Base-by-base conservation (phyloP, 352 stramenopile species). In the Phytophthora uliginosa region DNA sequence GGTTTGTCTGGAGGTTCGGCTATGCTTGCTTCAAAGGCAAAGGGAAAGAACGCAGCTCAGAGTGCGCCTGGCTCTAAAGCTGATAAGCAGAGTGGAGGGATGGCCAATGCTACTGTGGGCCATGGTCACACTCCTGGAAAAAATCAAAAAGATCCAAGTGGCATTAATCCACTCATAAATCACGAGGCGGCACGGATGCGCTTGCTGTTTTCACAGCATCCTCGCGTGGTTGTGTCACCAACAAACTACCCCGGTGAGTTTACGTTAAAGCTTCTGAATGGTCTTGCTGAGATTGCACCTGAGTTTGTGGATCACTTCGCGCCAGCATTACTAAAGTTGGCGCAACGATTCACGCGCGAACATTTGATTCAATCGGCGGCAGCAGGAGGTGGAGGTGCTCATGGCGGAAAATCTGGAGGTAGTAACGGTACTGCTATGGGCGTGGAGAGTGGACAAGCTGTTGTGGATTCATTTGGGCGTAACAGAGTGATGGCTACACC, bases 401-500 rank as follows among this genome's bases (percentile, higher is more conserved):
- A 68, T 47, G 58, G 69, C 24, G 72, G 69, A 28, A 80, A 82
- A 52, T 63, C 73, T 59, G 52, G 58, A 54, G 53, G 55, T 31
- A 80, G 38, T n/a, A 82, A 75, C 62, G 52, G 71, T 31, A 66
- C 73, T 66, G 76, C 69, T 12, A 76, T 74, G 38, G 69, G 66
- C 20, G 70, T 76, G 17, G 76, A 85, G 59, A 84, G 79, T 58
- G 78, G 71, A 17, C 73, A 83, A 59, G 76, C 73, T 20, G 76
- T 76, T 61, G 82, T 89, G 52, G 88, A 95, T 54, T 90, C 86
- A n/a, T 93, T 93, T 78, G 85, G 81, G 24, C 80, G 88, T 1
- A 91, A 95, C 36, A 86, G 89, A 48, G 89, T 97, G 28, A 95
- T 96, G 90, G 90, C 90, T n/a, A 97, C 90, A 12, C 90, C 90